Conservation (phyloP, 169 alveolate genomes). For the Plasmodium ovale region DNA sequence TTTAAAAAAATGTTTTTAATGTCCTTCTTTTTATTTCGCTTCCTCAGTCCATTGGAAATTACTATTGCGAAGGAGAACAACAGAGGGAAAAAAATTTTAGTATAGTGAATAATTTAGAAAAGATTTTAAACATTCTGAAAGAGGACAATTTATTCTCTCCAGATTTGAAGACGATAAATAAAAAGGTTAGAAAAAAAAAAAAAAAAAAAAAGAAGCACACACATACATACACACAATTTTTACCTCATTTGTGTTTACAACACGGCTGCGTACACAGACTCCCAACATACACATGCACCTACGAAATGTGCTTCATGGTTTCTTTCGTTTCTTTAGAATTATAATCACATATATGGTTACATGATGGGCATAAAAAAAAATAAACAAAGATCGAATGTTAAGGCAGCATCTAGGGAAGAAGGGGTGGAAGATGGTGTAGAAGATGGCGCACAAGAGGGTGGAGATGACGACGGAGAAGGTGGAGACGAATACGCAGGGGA, state of each 20-base stretch:
- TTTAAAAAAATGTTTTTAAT: not conserved
- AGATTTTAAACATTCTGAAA: slow-evolving; percentile 59
- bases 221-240: not conserved
- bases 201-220: not conserved
- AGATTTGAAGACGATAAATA: slow-evolving; percentile 41
- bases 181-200: slow-evolving; percentile 27
- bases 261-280: too few relatives aligned
- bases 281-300: not conserved
- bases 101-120: slow-evolving; percentile 60
- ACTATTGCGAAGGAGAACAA: not conserved
- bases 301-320: not conserved
- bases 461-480: not conserved
- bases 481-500: slow-evolving; percentile 9
- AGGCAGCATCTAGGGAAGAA: slow-evolving; percentile 10
- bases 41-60: slow-evolving; percentile 38
- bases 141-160: slow-evolving; percentile 75
- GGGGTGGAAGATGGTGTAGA: not conserved
- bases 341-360: slow-evolving; percentile 68
- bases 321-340: slow-evolving; percentile 34
- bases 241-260: too few relatives aligned
- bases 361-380: slow-evolving; percentile 43
- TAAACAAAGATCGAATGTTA: slow-evolving; percentile 17
- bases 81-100: slow-evolving; percentile 6
- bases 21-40: not conserved
- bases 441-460: not conserved